These are phyloP conservation scores for Paecilomyces dactylethromorphus DNA, from an alignment of 2,329 filamentous ascomycete species.

Conservation along the genomic window DNA sequence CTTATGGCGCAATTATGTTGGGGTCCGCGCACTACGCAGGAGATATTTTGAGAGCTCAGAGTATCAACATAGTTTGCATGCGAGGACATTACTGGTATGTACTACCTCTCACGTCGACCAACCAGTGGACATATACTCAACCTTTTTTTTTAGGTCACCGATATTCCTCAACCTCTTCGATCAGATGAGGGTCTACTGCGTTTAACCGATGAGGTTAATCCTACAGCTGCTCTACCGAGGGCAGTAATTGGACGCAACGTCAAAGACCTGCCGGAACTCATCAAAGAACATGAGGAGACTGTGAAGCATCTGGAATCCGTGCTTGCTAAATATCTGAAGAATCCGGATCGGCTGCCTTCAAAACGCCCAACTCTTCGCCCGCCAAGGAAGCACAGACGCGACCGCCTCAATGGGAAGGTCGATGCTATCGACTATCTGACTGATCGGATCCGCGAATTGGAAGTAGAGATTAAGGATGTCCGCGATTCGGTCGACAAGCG, in stretches of 20 bases:
- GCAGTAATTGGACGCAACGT: slow-evolving; percentile 86
- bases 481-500: slow-evolving; percentile 77
- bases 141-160: slow-evolving; percentile 55
- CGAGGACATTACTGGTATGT: slow-evolving; percentile 53
- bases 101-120: neutral
- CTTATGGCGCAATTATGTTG: slow-evolving; percentile 84
- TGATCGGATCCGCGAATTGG: slow-evolving; percentile 72
- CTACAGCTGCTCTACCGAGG: slow-evolving; percentile 69
- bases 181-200: slow-evolving; percentile 83
- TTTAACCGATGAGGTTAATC: slow-evolving; percentile 73
- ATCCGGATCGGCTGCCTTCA: slow-evolving; percentile 71
- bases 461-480: slow-evolving; percentile 76
- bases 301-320: slow-evolving; percentile 79
- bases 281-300: slow-evolving; percentile 72
- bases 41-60: slow-evolving; percentile 79
- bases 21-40: slow-evolving; percentile 63
- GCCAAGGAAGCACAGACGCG: slow-evolving; percentile 69
- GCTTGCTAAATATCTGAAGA: slow-evolving; percentile 82
- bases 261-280: slow-evolving; percentile 77
- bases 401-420: slow-evolving; percentile 63
- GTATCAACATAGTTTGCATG: slow-evolving; percentile 81
- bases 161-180: slow-evolving; percentile 69
- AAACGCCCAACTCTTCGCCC: slow-evolving; percentile 72
- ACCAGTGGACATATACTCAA: neutral
- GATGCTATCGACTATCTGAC: slow-evolving; percentile 94